A percentile compares a stretch with the other conserved stretches of the same genome.
These are phyloP conservation scores for Monosporascus sp. DNA, from an alignment of 2,329 filamentous ascomycete species.

Conservation along the genomic window DNA sequence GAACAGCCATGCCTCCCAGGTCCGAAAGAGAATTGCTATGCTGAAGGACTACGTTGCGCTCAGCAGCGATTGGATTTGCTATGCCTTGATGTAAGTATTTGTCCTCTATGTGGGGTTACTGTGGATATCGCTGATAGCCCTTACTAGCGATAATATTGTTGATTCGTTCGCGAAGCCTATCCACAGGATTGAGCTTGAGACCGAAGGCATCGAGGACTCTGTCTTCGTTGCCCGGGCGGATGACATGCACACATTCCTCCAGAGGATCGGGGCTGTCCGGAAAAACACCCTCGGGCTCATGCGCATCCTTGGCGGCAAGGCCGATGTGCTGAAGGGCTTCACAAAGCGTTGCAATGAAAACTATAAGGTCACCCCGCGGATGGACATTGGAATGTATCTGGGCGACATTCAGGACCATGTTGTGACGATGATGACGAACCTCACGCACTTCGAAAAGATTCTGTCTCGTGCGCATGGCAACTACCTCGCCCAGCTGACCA, in stretches of 20 bases:
- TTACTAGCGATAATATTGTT: conserved; percentile 80
- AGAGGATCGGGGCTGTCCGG: conserved; percentile 81
- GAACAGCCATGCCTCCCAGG: conserved; percentile 81
- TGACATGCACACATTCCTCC: conserved; percentile 81
- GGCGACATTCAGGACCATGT: conserved; percentile 99
- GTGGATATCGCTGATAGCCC: conserved; percentile 16
- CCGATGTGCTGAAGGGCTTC: conserved; percentile 96
- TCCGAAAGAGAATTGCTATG: conserved; percentile 84
- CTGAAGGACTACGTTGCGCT: conserved; percentile 92
- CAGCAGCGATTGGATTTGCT: conserved; percentile 98
- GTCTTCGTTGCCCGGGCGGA: conserved; percentile 89
- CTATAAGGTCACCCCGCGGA: conserved; percentile 88
- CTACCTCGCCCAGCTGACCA: conserved; percentile 89
- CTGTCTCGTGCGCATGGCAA: conserved; percentile 90
- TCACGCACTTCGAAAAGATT: conserved; percentile 97
- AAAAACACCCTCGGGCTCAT: conserved; percentile 94
- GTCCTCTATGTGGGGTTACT: background rate
- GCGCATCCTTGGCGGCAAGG: conserved; percentile 90
- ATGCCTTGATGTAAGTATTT: conserved; percentile 77
- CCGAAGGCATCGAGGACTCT: conserved; percentile 89
- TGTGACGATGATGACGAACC: conserved; percentile 96
- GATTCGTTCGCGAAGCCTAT: conserved; percentile 92
- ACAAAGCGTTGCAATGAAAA: conserved; percentile 98
- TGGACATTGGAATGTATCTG: conserved; percentile 94
- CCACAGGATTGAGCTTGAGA: conserved; percentile 77